Base-by-base conservation (phyloP, 2,329 filamentous ascomycete species). In the Calonectria ilicicola region DNA sequence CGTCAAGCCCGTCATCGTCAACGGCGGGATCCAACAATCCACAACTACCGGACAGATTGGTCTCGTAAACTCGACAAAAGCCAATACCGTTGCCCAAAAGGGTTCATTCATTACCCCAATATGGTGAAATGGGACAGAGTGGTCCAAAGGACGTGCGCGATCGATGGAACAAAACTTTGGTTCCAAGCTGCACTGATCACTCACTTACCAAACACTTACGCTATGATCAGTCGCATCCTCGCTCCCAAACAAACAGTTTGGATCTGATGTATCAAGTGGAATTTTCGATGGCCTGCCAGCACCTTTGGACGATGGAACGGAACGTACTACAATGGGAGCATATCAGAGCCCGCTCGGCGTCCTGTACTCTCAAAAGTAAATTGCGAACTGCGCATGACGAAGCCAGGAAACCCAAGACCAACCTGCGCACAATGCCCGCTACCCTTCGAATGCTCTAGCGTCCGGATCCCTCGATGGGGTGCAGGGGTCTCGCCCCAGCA, bases 381-480 rank as follows among this genome's bases (percentile, higher is more conserved):
- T 75, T 78, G 72, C 62, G 70, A 77, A 68, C 68, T 70, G 67
- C 76, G 75, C 74, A 72, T 79, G 75, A 79, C 69, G 58, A 70
- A 26, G 47, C 58, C 60, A 58, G 38, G 47, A 65, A 40, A 65
- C 60, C 47, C 7, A 40, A 65, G 56, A 44, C 68, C 65, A 65
- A 35, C 40, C 53, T 38, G 70, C 65, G 66, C 42, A 51, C 40
- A 69, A 67, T 67, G 73, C 70, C 64, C 27, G 53, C 63, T 75
- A 67, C 74, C 62, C 53, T 65, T 56, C 26, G 49, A 35, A 38
- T 44, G 35, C 65, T 35, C 27, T 42, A 67, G 65, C 35, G 29
- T 35, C 21, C 29, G 35, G 64, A 26, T 29, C 51, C 65, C 42
- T 60, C 65, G 64, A 71, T 71, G 69, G 46, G 56, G 56, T 32